Evolutionary conservation across 2,329 filamentous ascomycete genomes (phyloP).

Genomic region (Helotiales sp.): DNA sequence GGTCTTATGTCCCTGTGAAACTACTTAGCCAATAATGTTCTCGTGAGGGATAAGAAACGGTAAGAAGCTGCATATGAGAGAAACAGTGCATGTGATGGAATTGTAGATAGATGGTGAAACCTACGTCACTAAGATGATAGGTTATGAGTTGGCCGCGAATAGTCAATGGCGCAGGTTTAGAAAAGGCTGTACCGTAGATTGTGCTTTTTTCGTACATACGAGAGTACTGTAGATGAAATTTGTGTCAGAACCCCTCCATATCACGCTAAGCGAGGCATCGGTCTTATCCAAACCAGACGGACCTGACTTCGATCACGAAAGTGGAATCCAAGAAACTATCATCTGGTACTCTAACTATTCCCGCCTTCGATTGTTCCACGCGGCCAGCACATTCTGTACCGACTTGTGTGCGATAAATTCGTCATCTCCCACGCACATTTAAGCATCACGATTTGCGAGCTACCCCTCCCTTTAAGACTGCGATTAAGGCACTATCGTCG

Average conservation of each 20-base stretch:
- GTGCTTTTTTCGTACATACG: no score
- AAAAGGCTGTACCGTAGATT: neutral
- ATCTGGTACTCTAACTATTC: no score
- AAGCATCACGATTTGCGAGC: neutral
- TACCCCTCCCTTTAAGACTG: neutral
- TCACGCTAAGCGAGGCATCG: neutral
- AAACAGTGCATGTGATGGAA: neutral
- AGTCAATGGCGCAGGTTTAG: neutral
- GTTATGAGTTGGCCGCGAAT: neutral
- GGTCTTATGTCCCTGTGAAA: slow-evolving; percentile 15
- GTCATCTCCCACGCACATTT: no score
- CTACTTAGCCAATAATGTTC: slow-evolving; percentile 12
- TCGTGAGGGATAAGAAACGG: neutral
- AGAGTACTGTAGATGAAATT: no score
- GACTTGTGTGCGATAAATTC: no score
- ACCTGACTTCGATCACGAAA: no score
- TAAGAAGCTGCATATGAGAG: neutral
- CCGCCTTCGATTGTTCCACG: neutral
- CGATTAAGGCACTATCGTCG: neutral
- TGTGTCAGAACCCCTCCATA: neutral
- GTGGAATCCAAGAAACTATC: no score
- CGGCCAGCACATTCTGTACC: no score
- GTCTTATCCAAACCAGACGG: no score
- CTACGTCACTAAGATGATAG: slow-evolving; percentile 7
- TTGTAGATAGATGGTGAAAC: neutral